Base-by-base conservation (phyloP, 257 asterid genomes). In the Cruciata laevipes region DNA sequence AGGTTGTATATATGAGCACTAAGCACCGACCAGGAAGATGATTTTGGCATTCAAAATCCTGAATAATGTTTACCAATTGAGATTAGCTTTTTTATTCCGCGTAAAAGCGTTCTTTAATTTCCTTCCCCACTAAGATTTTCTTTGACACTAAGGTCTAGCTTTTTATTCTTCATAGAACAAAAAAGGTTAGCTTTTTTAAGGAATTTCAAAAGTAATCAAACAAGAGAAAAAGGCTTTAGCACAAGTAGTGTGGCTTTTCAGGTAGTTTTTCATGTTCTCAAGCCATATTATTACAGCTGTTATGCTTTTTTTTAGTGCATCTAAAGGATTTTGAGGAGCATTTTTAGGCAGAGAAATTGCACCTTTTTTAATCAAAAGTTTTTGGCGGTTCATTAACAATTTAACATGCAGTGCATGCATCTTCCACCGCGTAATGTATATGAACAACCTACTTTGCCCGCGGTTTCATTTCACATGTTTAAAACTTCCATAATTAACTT, bases 241-340 rank as follows among this genome's bases (percentile, higher is more conserved):
- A 6, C 38, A 61, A 37, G 25, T 38, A 63, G 55, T 60, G 37
- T 60, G 20, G 18, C 69, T 63, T 70, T 71, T 71, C 38, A 49
- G 69, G 30, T 33, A 6, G 51, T 10, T 18, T 44, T 42, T 16
- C 51, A 30, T 62, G 63, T 51, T 25, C 17, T 13, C 23, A 17
- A 8, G 30, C 18, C 27, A 33, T 32, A 23, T 5, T 32, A 23
- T 63, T 51, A 51, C 21, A 47, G 24, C 63, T 47, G 21, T 31
- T 37, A 18, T 13, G 1, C 21, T n/a, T n/a, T 57, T 35, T 71
- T 63, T 63, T 33, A 33, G 42, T 31, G 33, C 51, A 51, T 33
- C 42, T 7, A 35, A 62, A 70, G 32, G 47, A 52, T 13, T 53
- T 61, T 47, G 31, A 30, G 52, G 56, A 23, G 38, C 53, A 16